These are phyloP conservation scores for Phytophthora sojae DNA, from an alignment of 352 stramenopile species.

Conservation along the genomic window DNA sequence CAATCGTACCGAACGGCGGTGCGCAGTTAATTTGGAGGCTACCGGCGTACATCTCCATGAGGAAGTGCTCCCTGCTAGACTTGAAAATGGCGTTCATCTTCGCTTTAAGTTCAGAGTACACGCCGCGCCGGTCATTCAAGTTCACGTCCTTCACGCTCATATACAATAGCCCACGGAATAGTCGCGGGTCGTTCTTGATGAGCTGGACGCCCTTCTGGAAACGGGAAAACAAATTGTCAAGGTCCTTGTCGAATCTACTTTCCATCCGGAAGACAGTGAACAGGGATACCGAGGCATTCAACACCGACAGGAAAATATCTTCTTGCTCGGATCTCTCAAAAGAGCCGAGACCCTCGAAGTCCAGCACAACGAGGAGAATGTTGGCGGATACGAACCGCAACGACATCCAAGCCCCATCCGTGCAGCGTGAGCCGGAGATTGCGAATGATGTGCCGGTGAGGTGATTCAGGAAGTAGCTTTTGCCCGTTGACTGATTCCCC, in stretches of 20 bases:
- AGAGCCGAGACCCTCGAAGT: constrained; percentile 80
- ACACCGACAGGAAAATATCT: constrained; percentile 74
- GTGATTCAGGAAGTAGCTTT: constrained; percentile 84
- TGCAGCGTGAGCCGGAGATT: constrained; percentile 48
- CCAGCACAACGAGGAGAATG: constrained; percentile 69
- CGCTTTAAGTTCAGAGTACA: constrained; percentile 46
- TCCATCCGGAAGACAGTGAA: constrained; percentile 82
- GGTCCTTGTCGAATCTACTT: constrained; percentile 80
- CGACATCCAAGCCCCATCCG: constrained; percentile 50
- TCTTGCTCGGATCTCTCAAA: constrained; percentile 80
- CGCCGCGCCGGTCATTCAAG: constrained; percentile 55
- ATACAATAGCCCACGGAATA: constrained; percentile 67
- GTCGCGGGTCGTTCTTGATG: constrained; percentile 55
- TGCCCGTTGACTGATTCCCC: constrained; percentile 75
- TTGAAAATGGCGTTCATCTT: constrained; percentile 49
- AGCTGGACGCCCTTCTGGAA: constrained; percentile 74
- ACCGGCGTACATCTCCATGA: constrained; percentile 57
- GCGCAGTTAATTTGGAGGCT: constrained; percentile 60
- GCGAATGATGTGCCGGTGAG: constrained; percentile 72
- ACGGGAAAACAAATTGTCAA: constrained; percentile 62
- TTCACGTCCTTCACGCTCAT: constrained; percentile 82
- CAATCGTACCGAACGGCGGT: constrained; percentile 54
- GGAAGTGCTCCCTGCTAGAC: constrained; percentile 52
- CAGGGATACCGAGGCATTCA: constrained; percentile 74
- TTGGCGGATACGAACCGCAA: constrained; percentile 33